phyloP scores from a whole-genome alignment of 1,139 yeast genomes.

The Hansenula lynferdii region DNA sequence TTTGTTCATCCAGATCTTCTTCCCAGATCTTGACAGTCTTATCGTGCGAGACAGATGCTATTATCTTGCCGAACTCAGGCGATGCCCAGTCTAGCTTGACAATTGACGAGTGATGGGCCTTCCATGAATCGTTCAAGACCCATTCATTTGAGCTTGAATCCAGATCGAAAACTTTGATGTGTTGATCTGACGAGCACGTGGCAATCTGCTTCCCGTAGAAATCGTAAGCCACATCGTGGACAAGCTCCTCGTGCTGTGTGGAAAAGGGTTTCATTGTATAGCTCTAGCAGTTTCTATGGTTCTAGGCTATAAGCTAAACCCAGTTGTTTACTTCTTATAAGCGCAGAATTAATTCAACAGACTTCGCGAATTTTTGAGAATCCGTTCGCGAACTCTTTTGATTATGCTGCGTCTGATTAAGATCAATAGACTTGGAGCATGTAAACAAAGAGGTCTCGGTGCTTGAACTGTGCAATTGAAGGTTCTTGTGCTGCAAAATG shows the following conservation, averaged over 20 bases:
- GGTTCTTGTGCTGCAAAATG: too few relatives aligned
- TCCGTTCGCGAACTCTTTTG: too few relatives aligned
- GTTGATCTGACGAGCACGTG: slow-evolving; percentile 90
- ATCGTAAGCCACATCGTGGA: slow-evolving; percentile 85
- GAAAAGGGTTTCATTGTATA: slow-evolving; percentile 56
- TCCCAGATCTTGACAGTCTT: slow-evolving; percentile 89
- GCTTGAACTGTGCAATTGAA: too few relatives aligned
- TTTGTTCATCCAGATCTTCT: slow-evolving; percentile 75
- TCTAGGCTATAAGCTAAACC: too few relatives aligned
- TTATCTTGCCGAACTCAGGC: slow-evolving; percentile 84
- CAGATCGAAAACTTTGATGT: slow-evolving; percentile 78
- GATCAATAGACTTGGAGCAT: too few relatives aligned
- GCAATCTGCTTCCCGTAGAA: slow-evolving; percentile 89
- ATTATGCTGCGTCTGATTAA: too few relatives aligned
- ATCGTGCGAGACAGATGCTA: slow-evolving; percentile 89
- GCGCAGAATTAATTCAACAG: too few relatives aligned
- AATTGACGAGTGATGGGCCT: slow-evolving; percentile 89
- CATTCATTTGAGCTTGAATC: slow-evolving; percentile 54
- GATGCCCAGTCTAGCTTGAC: slow-evolving; percentile 88
- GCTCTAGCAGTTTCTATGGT: too few relatives aligned
- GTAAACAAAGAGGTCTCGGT: too few relatives aligned
- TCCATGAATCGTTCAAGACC: slow-evolving; percentile 85
- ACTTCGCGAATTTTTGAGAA: too few relatives aligned
- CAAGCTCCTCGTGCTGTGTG: slow-evolving; percentile 87
- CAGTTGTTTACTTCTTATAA: too few relatives aligned